A percentile compares a stretch with the other conserved stretches of the same genome.
phyloP scores from a whole-genome alignment of 2,329 filamentous ascomycete species.

The Colletotrichum sp. region DNA sequence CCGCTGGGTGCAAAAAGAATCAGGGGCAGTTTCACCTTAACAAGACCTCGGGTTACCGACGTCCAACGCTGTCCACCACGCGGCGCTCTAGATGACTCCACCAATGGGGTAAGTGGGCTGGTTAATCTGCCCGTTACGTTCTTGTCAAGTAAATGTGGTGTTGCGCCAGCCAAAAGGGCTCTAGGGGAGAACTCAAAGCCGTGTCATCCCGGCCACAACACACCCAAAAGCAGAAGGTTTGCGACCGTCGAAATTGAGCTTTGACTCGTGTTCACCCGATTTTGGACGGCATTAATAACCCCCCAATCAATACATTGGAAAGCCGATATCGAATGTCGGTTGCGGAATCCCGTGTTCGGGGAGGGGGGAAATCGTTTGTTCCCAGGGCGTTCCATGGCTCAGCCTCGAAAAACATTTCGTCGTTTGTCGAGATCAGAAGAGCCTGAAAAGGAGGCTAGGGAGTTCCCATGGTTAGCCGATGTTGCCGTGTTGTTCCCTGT shows the following conservation, averaged over 20 bases:
- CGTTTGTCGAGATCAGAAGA: background rate
- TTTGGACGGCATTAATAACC: background rate
- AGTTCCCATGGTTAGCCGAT: background rate
- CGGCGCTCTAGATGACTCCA: background rate
- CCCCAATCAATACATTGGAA: background rate
- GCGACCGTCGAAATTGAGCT: background rate
- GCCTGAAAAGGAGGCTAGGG: background rate
- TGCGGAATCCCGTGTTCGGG: background rate
- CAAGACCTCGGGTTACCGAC: background rate
- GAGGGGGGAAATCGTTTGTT: background rate
- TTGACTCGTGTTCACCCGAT: conserved; percentile 5
- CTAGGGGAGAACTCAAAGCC: background rate
- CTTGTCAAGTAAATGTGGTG: background rate
- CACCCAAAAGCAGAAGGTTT: conserved; percentile 1
- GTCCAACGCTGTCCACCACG: background rate
- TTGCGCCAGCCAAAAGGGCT: background rate
- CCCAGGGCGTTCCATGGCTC: background rate
- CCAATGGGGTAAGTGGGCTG: background rate
- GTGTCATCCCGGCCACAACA: background rate
- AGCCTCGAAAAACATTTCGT: background rate
- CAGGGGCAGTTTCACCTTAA: conserved; percentile 13
- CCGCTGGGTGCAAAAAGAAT: background rate
- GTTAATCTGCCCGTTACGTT: background rate
- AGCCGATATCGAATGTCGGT: background rate
- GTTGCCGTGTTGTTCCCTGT: background rate